Conservation (phyloP, 345 rosid species). For the Conringia planisiliqua region DNA sequence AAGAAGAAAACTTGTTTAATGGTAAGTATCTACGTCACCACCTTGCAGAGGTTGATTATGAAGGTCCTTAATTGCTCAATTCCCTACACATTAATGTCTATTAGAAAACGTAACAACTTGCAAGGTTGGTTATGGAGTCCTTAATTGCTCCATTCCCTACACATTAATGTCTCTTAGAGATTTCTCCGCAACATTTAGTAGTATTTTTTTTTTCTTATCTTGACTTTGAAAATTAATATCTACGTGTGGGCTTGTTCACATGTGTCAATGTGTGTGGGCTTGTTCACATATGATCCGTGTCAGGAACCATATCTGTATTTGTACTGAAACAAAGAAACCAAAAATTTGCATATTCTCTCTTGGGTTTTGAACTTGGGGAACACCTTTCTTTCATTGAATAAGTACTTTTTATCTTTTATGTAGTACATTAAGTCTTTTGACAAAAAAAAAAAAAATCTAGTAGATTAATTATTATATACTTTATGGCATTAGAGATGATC, state of each 20-base stretch:
- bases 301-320: slow-evolving; percentile 1
- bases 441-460: too few species aligned
- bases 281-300: slow-evolving; percentile 1
- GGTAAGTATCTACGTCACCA: neutral
- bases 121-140: neutral
- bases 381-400: slow-evolving; percentile 3
- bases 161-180: neutral
- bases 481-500: neutral
- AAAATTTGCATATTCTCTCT: slow-evolving; percentile 5
- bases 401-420: neutral
- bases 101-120: neutral
- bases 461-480: neutral
- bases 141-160: neutral
- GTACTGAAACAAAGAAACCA: slow-evolving; percentile 22
- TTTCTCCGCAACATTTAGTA: neutral
- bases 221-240: neutral
- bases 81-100: neutral
- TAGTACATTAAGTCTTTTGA: neutral
- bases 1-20: neutral
- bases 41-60: neutral
- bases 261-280: neutral
- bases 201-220: neutral
- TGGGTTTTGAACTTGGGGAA: slow-evolving; percentile 30
- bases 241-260: neutral
- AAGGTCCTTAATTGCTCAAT: neutral